These are phyloP conservation scores for Kondoa subrosea DNA, from an alignment of 768 basidiomycete genomes.

Conservation along the genomic window DNA sequence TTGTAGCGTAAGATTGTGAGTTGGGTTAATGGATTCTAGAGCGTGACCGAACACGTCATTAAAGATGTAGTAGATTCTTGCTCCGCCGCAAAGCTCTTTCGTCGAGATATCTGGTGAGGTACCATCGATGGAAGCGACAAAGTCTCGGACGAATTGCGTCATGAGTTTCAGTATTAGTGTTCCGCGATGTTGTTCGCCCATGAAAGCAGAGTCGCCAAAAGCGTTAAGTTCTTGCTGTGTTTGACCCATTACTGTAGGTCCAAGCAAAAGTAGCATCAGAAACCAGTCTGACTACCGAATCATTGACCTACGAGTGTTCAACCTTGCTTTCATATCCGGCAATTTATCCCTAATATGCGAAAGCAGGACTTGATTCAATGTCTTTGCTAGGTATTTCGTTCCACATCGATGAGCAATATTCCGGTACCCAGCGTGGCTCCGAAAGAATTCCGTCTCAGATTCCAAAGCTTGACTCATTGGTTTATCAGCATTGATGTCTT, in stretches of 20 bases:
- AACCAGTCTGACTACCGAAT: background rate
- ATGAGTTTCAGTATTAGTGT: constrained; percentile 80
- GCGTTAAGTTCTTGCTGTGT: constrained; percentile 95
- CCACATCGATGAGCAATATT: constrained; percentile 95
- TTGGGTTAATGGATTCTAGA: constrained; percentile 73
- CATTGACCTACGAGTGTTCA: constrained; percentile 55
- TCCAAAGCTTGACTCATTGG: constrained; percentile 68
- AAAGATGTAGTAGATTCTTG: constrained; percentile 98
- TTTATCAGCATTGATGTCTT: constrained; percentile 81
- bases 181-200: constrained; percentile 76
- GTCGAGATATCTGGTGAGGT: constrained; percentile 91
- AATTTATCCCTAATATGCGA: constrained; percentile 96
- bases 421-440: constrained; percentile 70
- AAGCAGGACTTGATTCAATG: constrained; percentile 80
- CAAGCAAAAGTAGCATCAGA: background rate
- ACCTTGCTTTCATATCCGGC: constrained; percentile 95
- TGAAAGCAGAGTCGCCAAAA: constrained; percentile 81
- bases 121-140: constrained; percentile 90
- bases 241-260: constrained; percentile 58
- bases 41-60: constrained; percentile 94
- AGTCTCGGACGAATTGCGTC: constrained; percentile 97
- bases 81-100: constrained; percentile 93
- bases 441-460: constrained; percentile 80
- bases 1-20: constrained; percentile 71
- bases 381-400: constrained; percentile 84